These are phyloP conservation scores for Aspergillus udagawae DNA, from an alignment of 2,329 filamentous ascomycete genomes.

Conservation along the genomic window DNA sequence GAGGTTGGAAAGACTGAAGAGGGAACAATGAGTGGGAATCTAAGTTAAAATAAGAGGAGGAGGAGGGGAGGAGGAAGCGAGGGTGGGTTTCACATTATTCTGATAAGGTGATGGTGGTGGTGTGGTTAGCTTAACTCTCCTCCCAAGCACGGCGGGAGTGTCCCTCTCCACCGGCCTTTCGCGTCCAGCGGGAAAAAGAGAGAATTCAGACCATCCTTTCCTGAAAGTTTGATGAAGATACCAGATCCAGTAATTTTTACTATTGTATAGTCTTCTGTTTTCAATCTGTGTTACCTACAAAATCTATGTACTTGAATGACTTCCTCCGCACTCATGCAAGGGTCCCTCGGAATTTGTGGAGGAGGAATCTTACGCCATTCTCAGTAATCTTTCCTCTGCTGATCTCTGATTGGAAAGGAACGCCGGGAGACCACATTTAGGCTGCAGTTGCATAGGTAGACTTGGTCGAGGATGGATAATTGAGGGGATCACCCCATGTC, in stretches of 20 bases:
- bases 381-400: not conserved
- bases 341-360: not conserved
- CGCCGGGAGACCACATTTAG: not conserved
- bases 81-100: not conserved
- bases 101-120: too few relatives aligned
- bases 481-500: not conserved
- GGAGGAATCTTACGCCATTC: not conserved
- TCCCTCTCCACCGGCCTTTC: not conserved
- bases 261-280: not conserved
- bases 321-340: not conserved
- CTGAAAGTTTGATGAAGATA: too few relatives aligned
- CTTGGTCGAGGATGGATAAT: not conserved
- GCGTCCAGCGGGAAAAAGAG: not conserved
- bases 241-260: too few relatives aligned
- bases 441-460: not conserved
- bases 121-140: not conserved
- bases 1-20: constrained; percentile 9
- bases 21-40: constrained; percentile 5
- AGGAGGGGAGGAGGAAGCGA: constrained; percentile 8
- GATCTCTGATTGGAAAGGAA: not conserved
- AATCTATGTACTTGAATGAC: not conserved
- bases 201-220: not conserved
- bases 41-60: constrained; percentile 11
- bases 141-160: constrained; percentile 6
- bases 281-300: not conserved